Percentiles rank a stretch among this genome's conserved stretches.
phyloP scores from a whole-genome alignment of 2,329 filamentous ascomycete genomes.

The Fulvia fulva region DNA sequence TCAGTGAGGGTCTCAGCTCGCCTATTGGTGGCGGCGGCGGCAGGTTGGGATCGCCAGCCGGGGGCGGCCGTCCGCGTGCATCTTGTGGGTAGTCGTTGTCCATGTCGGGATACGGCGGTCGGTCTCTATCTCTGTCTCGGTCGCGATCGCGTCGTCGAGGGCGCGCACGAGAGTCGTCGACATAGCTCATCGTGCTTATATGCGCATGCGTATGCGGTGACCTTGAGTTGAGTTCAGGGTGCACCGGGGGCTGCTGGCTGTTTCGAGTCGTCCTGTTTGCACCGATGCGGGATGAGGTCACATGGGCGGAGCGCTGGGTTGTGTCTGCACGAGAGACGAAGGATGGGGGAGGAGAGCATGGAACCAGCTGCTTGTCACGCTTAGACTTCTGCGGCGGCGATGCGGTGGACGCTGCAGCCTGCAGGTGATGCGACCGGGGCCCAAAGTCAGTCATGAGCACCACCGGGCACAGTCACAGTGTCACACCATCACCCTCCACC shows the following conservation, averaged over 20 bases:
- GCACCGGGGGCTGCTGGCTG: neutral
- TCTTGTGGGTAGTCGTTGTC: neutral
- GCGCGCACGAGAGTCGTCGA: neutral
- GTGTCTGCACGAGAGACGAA: neutral
- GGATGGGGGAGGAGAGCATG: neutral
- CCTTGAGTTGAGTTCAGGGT: neutral
- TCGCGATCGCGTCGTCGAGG: slow-evolving; percentile 3
- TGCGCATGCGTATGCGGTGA: neutral
- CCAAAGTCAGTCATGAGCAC: too few relatives aligned
- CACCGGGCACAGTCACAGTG: too few relatives aligned
- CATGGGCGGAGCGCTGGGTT: neutral
- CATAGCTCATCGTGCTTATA: slow-evolving; percentile 4
- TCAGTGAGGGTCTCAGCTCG: slow-evolving; percentile 29
- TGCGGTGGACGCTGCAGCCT: neutral
- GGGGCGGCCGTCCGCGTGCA: slow-evolving; percentile 4
- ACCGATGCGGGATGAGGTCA: slow-evolving; percentile 2
- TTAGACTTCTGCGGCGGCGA: neutral
- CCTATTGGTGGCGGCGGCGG: slow-evolving; percentile 33
- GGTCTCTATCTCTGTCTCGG: slow-evolving; percentile 1
- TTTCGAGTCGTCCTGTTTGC: slow-evolving; percentile 1
- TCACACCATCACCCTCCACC: neutral
- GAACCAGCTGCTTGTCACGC: neutral
- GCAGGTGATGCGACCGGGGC: neutral
- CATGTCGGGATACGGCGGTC: slow-evolving; percentile 5
- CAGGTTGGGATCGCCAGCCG: slow-evolving; percentile 7